Evolutionary conservation across 257 asterid species (phyloP).

Genomic region (Capsicum chinense): DNA sequence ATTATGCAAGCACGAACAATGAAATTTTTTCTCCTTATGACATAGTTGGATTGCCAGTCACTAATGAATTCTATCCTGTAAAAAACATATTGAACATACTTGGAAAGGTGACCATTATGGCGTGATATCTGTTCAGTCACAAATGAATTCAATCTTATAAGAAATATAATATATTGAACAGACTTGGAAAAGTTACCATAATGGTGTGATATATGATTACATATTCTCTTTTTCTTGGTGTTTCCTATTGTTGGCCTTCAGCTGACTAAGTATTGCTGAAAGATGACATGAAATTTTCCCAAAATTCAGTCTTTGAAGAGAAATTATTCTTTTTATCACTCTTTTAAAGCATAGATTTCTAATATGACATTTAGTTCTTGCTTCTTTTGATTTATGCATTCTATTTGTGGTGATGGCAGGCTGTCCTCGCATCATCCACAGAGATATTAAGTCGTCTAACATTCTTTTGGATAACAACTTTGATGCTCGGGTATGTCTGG

Average conservation of each 20-base stretch:
- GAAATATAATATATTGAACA: background rate
- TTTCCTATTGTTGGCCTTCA: conserved; percentile 13
- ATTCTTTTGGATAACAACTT: conserved; percentile 82
- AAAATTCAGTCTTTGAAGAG: background rate
- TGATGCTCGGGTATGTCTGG: conserved; percentile 76
- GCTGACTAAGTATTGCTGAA: background rate
- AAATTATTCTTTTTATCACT: background rate
- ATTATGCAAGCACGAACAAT: background rate
- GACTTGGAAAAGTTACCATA: background rate
- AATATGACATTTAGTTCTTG: background rate
- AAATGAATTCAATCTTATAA: background rate
- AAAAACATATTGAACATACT: background rate
- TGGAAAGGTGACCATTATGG: background rate
- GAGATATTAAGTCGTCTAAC: conserved; percentile 94
- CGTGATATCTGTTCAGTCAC: background rate
- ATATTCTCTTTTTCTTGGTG: background rate
- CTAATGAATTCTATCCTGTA: background rate
- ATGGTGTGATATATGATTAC: background rate
- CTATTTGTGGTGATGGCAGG: conserved; percentile 46
- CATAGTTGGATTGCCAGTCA: background rate
- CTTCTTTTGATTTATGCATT: background rate
- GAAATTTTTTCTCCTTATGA: conserved; percentile 11
- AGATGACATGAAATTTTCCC: background rate
- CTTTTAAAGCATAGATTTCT: conserved; percentile 7
- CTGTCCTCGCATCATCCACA: conserved; percentile 87